Base-by-base conservation (phyloP, 768 basidiomycete genomes). In the Hypsizygus marmoreus region DNA sequence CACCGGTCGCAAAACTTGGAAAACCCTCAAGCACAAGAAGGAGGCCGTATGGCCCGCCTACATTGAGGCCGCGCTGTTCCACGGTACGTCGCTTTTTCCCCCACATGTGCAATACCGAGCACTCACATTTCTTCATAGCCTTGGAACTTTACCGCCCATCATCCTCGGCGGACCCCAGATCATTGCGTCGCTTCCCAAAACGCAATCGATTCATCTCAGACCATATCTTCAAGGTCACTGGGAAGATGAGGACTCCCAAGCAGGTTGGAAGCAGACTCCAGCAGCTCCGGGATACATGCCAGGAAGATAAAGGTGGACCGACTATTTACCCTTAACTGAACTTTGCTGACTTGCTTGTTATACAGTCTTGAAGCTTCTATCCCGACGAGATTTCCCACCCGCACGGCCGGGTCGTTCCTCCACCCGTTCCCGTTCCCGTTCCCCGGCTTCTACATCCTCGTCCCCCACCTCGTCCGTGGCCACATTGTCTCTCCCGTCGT, bases 231-330 rank as follows among this genome's bases (percentile, higher is more conserved):
- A 61, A 67, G 14, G 64, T 63, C 16, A 86, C 84, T 3, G 80
- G 81, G 6, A 72, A 75, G 53, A 64, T 65, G 19, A 71, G 84
- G 54, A 82, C 84, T 11, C 69, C 84, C 16, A 86, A 86, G 61
- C 84, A 86, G 61, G 83, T 86, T 39, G 83, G 84, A 25, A 83
- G 81, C 57, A 77, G 84, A 34, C 69, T 86, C 32, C 84, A 86
- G 56, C 84, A 86, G 54, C 69, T 86, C 35, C 69, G 82, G 50
- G 83, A 86, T 57, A 82, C 81, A 3, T 72, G 77, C 54, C 68
- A 71, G 35, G 81, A 83, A 47, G 71, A 73, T 50, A 63, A 74
- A 51, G 72, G 84, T 86, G 49, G 62, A 79, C 7, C 12, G 3
- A 17, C 10, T 6, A 35, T 35, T 20, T 35, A 11, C 34, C 34